Conservation (phyloP, 768 basidiomycete species). For the Paxillus ammoniavirescens region DNA sequence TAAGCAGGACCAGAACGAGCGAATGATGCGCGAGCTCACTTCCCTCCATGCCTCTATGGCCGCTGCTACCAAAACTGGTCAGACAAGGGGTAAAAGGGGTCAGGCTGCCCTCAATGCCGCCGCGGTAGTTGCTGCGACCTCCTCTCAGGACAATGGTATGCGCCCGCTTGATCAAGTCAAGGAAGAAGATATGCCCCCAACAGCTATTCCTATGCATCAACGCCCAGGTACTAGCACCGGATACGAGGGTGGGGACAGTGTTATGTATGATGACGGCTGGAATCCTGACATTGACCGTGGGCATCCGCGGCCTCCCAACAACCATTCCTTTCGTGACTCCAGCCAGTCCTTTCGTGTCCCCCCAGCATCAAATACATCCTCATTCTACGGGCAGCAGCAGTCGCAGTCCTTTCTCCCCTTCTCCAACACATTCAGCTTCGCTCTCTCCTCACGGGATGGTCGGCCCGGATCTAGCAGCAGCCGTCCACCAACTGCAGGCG, state of each 20-base stretch:
- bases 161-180: conserved; percentile 34
- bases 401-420: conserved; percentile 72
- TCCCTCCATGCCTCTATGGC: conserved; percentile 82
- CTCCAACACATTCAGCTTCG: conserved; percentile 46
- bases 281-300: conserved; percentile 37
- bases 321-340: conserved; percentile 78
- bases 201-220: conserved; percentile 37
- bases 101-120: conserved; percentile 21
- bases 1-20: conserved; percentile 83
- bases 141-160: conserved; percentile 16
- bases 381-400: conserved; percentile 40
- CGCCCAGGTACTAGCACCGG: conserved; percentile 75
- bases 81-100: conserved; percentile 39
- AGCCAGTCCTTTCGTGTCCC: conserved; percentile 81
- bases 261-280: conserved; percentile 35
- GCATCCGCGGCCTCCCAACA: conserved; percentile 38
- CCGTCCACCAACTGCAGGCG: conserved; percentile 54
- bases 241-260: conserved; percentile 52
- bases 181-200: conserved; percentile 38
- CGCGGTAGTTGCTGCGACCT: conserved; percentile 14
- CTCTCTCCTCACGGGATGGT: conserved; percentile 40
- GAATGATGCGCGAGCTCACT: conserved; percentile 89
- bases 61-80: conserved; percentile 41
- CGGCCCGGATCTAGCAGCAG: conserved; percentile 48
- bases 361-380: conserved; percentile 39